Conservation (phyloP, 495 filamentous ascomycete species). For the Podospora sp. region DNA sequence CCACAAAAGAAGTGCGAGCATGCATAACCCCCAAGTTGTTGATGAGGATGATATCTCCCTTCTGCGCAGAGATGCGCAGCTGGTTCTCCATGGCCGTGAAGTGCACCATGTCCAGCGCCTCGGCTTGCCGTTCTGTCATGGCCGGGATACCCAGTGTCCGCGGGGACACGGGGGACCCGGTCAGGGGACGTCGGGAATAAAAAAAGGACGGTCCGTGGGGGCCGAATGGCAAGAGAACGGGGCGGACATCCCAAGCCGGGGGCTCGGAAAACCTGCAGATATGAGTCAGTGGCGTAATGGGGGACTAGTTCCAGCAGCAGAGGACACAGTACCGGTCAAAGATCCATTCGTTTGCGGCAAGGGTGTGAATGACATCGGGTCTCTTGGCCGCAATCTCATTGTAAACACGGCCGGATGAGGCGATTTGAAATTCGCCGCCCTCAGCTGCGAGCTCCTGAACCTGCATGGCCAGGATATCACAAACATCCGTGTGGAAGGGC, state of each 20-base stretch:
- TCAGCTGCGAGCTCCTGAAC: background rate
- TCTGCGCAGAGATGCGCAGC: background rate
- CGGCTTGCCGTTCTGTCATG: constrained; percentile 19
- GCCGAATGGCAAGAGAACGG: constrained; percentile 12
- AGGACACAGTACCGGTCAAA: constrained; percentile 19
- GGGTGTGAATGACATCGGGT: constrained; percentile 19
- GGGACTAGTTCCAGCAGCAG: no score
- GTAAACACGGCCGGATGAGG: constrained; percentile 17
- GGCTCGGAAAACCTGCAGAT: background rate
- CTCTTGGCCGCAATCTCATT: constrained; percentile 16
- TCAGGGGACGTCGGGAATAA: constrained; percentile 12
- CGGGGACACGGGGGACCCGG: background rate
- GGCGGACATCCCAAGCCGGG: constrained; percentile 1
- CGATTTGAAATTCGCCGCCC: constrained; percentile 6
- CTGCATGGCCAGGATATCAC: constrained; percentile 15
- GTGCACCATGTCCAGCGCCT: constrained; percentile 20
- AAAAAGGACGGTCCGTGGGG: constrained; percentile 10
- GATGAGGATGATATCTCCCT: constrained; percentile 15
- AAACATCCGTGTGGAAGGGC: constrained; percentile 21
- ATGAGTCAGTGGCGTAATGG: background rate
- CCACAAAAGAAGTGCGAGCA: constrained; percentile 6
- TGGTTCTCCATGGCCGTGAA: constrained; percentile 13
- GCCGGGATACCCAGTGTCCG: constrained; percentile 6
- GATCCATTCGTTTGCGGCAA: constrained; percentile 13
- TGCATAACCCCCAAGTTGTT: constrained; percentile 21